A percentile compares a stretch with the other conserved stretches of the same genome.
These are phyloP conservation scores for Aspergillus felis DNA, from an alignment of 2,329 filamentous ascomycete genomes.

Conservation along the genomic window DNA sequence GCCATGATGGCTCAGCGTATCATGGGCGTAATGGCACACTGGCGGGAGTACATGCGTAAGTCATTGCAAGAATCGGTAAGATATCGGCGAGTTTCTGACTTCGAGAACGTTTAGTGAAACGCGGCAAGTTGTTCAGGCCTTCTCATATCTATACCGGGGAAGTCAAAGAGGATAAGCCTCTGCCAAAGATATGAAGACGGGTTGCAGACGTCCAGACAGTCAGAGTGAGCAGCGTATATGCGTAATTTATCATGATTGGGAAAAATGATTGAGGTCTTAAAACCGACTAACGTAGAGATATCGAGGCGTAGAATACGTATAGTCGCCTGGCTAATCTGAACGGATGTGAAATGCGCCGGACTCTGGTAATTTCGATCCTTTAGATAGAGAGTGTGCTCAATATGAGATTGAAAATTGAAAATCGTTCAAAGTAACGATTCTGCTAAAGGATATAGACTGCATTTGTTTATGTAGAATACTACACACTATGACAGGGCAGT, in stretches of 20 bases:
- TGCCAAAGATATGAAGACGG: conserved; percentile 12
- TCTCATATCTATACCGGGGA: conserved; percentile 26
- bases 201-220: not conserved
- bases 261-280: not conserved
- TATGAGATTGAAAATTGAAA: not conserved
- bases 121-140: conserved; percentile 27
- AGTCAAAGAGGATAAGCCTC: conserved; percentile 1
- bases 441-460: not conserved
- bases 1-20: conserved; percentile 29
- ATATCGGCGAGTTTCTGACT: conserved; percentile 10
- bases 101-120: conserved; percentile 17
- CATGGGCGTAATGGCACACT: conserved; percentile 33
- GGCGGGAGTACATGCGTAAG: conserved; percentile 32
- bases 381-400: not conserved
- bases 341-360: not conserved
- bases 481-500: not conserved
- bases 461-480: not conserved
- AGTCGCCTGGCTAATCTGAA: not conserved
- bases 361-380: not conserved
- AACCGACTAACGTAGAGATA: not conserved
- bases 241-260: not conserved
- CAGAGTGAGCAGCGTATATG: not conserved
- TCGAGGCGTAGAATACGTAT: not conserved
- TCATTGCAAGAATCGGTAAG: not conserved
- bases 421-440: not conserved